Evolutionary conservation across 768 basidiomycete genomes (phyloP).

Genomic region (Jaapia argillacea): DNA sequence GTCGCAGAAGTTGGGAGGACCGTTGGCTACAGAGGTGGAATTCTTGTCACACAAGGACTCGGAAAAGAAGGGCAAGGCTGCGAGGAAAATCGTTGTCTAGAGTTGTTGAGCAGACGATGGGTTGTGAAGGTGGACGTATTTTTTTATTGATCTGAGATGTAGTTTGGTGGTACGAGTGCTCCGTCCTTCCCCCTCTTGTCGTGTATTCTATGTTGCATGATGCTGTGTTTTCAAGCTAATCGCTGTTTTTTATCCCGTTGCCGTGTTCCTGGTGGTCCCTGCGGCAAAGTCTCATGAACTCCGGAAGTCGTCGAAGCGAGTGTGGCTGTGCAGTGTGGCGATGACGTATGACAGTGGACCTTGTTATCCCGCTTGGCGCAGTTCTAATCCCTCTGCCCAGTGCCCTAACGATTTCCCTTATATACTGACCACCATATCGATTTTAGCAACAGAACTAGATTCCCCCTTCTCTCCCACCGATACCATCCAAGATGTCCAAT

Average conservation of each 20-base stretch:
- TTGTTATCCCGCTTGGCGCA: no score
- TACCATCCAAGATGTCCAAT: conserved; percentile 35
- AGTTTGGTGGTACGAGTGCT: neutral
- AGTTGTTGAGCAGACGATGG: neutral
- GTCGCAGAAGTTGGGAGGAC: conserved; percentile 63
- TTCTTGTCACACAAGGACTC: conserved; percentile 92
- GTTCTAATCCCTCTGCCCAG: no score
- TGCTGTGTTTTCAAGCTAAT: no score
- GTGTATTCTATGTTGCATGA: neutral
- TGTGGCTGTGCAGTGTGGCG: no score
- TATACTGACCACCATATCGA: no score
- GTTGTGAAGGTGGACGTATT: neutral
- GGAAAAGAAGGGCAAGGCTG: conserved; percentile 84
- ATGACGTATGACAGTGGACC: no score
- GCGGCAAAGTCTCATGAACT: no score
- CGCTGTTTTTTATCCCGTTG: no score
- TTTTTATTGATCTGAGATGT: neutral
- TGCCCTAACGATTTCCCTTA: no score
- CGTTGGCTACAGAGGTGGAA: conserved; percentile 92
- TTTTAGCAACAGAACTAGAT: no score
- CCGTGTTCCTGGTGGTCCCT: no score
- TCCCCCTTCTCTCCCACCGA: no score
- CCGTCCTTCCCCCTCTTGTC: neutral
- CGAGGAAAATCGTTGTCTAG: conserved; percentile 71
- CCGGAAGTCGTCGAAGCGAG: neutral